phyloP scores from a whole-genome alignment of 2,329 filamentous ascomycete species.

The Neoascochyta sp. region DNA sequence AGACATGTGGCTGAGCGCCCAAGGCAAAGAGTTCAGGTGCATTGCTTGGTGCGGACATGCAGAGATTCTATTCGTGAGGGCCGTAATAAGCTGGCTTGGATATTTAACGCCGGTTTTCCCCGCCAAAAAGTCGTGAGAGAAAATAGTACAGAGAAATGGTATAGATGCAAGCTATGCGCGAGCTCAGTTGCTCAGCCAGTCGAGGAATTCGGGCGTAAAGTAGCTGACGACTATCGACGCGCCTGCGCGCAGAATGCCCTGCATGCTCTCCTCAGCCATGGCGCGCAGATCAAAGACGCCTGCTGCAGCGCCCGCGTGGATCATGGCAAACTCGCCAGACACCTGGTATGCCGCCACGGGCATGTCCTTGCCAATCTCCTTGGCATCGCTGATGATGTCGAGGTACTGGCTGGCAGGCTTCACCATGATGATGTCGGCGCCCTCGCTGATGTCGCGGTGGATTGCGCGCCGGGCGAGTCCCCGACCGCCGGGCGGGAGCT shows the following conservation, averaged over 20 bases:
- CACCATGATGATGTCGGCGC: slow-evolving; percentile 98
- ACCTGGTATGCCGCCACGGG: slow-evolving; percentile 96
- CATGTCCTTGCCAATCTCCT: slow-evolving; percentile 86
- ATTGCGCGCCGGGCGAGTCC: slow-evolving; percentile 91
- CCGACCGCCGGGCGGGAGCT: slow-evolving; percentile 86
- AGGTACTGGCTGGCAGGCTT: slow-evolving; percentile 95
- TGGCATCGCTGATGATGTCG: slow-evolving; percentile 96
- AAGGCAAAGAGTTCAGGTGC: no score
- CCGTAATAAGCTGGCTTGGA: no score
- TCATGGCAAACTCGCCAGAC: slow-evolving; percentile 96
- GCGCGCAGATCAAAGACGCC: slow-evolving; percentile 92
- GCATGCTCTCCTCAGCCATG: slow-evolving; percentile 92
- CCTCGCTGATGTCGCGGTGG: slow-evolving; percentile 82
- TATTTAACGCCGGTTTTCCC: slow-evolving; percentile 7
- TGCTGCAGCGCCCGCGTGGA: slow-evolving; percentile 90
- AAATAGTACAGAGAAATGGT: slow-evolving; percentile 3
- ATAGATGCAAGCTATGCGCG: neutral
- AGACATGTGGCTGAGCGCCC: no score
- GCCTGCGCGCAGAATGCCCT: slow-evolving; percentile 88
- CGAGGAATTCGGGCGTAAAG: slow-evolving; percentile 76
- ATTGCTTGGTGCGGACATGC: no score
- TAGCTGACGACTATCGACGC: slow-evolving; percentile 93
- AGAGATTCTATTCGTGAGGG: no score
- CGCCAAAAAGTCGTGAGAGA: slow-evolving; percentile 7
- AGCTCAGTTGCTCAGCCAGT: slow-evolving; percentile 51